phyloP scores from a whole-genome alignment of 1,139 yeast species.

The Hanseniaspora sp. region DNA sequence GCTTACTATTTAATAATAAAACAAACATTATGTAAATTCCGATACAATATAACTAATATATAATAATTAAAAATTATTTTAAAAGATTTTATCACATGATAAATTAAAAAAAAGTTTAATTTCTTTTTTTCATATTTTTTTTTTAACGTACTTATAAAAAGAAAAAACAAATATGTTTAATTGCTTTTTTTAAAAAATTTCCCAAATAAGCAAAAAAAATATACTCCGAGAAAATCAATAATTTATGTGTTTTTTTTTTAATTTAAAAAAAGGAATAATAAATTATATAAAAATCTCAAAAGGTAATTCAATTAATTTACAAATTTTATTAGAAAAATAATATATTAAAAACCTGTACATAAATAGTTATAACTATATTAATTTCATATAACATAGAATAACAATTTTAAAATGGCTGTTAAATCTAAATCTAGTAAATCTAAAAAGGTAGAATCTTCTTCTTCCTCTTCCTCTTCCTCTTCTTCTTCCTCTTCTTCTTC shows the following conservation, averaged over 20 bases:
- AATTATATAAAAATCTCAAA: not conserved
- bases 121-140: not conserved
- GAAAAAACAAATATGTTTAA: not conserved
- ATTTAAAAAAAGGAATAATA: not conserved
- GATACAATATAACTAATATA: too few species aligned
- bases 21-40: too few species aligned
- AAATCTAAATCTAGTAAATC: conserved; percentile 23
- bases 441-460: conserved; percentile 24
- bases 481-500: conserved; percentile 19
- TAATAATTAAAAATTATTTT: too few species aligned
- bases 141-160: not conserved
- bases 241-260: not conserved
- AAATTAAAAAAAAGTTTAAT: too few species aligned
- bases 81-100: too few species aligned
- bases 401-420: conserved; percentile 17
- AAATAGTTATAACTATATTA: not conserved
- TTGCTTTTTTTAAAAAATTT: not conserved
- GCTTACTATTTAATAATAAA: too few species aligned
- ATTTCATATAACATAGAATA: not conserved
- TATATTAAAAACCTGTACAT: not conserved
- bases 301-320: too few species aligned
- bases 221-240: not conserved
- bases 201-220: not conserved
- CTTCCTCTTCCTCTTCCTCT: conserved; percentile 16
- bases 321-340: not conserved